phyloP scores from a whole-genome alignment of 2,329 filamentous ascomycete genomes.

The Penicillium sp. region DNA sequence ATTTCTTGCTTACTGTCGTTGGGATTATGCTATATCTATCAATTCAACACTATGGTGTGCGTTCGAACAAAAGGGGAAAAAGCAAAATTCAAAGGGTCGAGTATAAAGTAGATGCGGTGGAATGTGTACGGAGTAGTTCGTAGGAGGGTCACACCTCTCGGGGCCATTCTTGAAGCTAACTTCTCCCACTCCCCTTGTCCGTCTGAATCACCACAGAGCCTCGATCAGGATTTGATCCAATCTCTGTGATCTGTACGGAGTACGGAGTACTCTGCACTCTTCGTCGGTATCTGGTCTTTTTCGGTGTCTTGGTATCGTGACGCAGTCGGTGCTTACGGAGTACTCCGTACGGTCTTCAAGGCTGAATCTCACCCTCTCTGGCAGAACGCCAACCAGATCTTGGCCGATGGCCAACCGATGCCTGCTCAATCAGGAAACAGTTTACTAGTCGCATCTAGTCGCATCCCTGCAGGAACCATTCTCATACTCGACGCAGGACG shows the following conservation, averaged over 20 bases:
- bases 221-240: background rate
- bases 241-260: too few relatives aligned
- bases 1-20: slow-evolving; percentile 14
- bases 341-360: background rate
- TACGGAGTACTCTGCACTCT: too few relatives aligned
- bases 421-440: slow-evolving; percentile 12
- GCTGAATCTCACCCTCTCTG: background rate
- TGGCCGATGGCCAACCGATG: too few relatives aligned
- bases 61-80: slow-evolving; percentile 2
- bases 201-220: slow-evolving; percentile 21
- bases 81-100: background rate
- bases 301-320: too few relatives aligned
- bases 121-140: too few relatives aligned
- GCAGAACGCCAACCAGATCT: too few relatives aligned
- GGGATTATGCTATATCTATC: slow-evolving; percentile 14
- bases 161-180: background rate
- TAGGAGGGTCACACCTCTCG: background rate
- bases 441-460: slow-evolving; percentile 18
- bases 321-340: background rate
- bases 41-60: slow-evolving; percentile 4
- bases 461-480: slow-evolving; percentile 23
- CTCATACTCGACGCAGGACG: slow-evolving; percentile 17
- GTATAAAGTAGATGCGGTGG: background rate
- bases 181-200: slow-evolving; percentile 9
- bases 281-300: too few relatives aligned